Conservation (phyloP, 2,329 filamentous ascomycete genomes). For the Epichloe uncinata region DNA sequence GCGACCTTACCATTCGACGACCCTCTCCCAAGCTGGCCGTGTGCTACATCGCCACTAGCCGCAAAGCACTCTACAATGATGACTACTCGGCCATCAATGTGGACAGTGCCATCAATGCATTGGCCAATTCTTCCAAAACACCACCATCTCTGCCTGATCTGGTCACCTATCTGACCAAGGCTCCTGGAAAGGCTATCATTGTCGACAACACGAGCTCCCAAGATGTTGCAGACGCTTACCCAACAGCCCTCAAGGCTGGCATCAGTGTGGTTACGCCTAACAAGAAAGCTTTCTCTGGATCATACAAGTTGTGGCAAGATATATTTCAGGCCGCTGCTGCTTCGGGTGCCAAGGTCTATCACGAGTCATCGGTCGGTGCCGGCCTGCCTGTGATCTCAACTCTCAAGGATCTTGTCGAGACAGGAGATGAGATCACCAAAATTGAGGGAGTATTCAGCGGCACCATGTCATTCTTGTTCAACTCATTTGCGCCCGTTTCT, state of each 20-base stretch:
- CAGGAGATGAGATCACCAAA: conserved; percentile 78
- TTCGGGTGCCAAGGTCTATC: conserved; percentile 73
- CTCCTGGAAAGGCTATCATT: conserved; percentile 67
- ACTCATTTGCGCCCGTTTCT: conserved; percentile 77
- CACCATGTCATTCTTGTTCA: conserved; percentile 97
- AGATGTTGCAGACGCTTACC: conserved; percentile 72
- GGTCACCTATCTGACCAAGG: conserved; percentile 62
- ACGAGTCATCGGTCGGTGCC: conserved; percentile 89
- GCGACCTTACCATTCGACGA: conserved; percentile 50
- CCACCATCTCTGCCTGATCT: conserved; percentile 58
- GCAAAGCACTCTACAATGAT: conserved; percentile 63
- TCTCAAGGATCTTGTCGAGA: conserved; percentile 84
- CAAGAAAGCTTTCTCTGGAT: conserved; percentile 92
- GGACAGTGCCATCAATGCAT: conserved; percentile 45
- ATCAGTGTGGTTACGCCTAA: conserved; percentile 93
- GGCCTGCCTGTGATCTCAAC: conserved; percentile 90
- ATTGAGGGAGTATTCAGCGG: conserved; percentile 97
- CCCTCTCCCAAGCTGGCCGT: conserved; percentile 60
- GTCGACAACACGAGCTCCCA: conserved; percentile 95
- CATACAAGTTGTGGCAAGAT: conserved; percentile 68
- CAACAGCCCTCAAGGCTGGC: conserved; percentile 63
- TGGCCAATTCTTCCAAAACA: conserved; percentile 49
- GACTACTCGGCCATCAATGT: conserved; percentile 58
- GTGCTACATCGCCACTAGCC: conserved; percentile 75
- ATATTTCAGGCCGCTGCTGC: conserved; percentile 65